phyloP scores from a whole-genome alignment of 2,329 filamentous ascomycete genomes.

The Xylariaceae sp. region DNA sequence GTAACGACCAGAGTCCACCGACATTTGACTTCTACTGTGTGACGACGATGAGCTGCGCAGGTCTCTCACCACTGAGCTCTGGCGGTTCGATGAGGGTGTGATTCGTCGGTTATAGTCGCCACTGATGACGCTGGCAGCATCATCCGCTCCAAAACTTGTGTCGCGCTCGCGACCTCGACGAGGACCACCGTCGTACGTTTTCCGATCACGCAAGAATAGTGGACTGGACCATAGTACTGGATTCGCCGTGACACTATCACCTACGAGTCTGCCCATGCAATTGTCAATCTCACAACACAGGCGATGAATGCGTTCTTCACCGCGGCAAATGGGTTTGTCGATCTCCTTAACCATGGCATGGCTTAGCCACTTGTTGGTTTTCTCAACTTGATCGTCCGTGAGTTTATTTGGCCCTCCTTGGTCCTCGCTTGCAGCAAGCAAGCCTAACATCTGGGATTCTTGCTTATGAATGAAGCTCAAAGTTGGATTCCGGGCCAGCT shows the following conservation, averaged over 20 bases:
- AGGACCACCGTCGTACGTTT: constrained; percentile 48
- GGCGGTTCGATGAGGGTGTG: constrained; percentile 39
- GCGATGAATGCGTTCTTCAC: constrained; percentile 90
- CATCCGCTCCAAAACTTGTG: constrained; percentile 44
- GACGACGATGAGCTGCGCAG: constrained; percentile 51
- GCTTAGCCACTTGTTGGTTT: constrained; percentile 78
- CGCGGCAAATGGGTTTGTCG: constrained; percentile 55
- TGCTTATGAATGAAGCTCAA: constrained; percentile 71
- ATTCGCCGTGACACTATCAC: constrained; percentile 76
- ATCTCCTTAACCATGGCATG: constrained; percentile 85
- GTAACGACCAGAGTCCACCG: constrained; percentile 61
- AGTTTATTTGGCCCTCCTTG: constrained; percentile 93
- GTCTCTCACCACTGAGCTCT: constrained; percentile 52
- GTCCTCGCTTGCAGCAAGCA: constrained; percentile 75
- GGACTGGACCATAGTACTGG: constrained; percentile 92
- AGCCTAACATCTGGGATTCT: constrained; percentile 80
- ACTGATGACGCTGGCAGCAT: constrained; percentile 51
- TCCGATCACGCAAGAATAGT: constrained; percentile 75
- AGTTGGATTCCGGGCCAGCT: constrained; percentile 43
- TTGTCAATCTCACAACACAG: constrained; percentile 88
- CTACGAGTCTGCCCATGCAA: constrained; percentile 80
- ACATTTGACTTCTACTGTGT: constrained; percentile 65
- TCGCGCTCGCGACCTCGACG: constrained; percentile 41
- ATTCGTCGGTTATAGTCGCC: constrained; percentile 53
- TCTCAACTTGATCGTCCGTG: constrained; percentile 89